phyloP scores from a whole-genome alignment of 768 basidiomycete species.

The Tylopilus plumbeoviolaceoides region DNA sequence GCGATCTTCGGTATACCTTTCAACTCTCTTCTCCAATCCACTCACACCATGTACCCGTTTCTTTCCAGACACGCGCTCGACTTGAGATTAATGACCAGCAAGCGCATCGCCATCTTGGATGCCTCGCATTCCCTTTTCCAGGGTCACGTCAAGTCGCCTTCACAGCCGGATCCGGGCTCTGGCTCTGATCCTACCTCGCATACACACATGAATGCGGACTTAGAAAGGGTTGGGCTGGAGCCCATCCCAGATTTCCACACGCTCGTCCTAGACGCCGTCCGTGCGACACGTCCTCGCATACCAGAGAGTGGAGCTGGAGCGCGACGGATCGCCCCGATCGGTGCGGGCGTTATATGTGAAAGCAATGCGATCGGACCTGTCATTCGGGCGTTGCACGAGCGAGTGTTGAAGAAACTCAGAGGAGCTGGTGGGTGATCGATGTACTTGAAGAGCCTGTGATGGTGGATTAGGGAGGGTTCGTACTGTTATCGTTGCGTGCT shows the following conservation, averaged over 20 bases:
- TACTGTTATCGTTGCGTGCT: background rate
- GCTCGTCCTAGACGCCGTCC: conserved; percentile 49
- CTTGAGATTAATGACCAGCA: conserved; percentile 66
- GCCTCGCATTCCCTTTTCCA: conserved; percentile 59
- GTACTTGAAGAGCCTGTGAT: background rate
- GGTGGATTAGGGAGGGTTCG: background rate
- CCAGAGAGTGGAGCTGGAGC: conserved; percentile 14
- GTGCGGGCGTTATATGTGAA: conserved; percentile 62
- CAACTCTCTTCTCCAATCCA: background rate
- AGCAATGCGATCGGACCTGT: conserved; percentile 43
- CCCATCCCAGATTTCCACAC: conserved; percentile 58
- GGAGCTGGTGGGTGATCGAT: conserved; percentile 12
- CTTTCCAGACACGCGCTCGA: conserved; percentile 66
- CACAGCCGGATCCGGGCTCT: background rate
- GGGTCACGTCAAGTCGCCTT: background rate
- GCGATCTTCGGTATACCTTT: conserved; percentile 52
- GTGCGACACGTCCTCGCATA: conserved; percentile 21
- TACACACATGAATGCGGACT: background rate
- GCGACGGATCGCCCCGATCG: conserved; percentile 49
- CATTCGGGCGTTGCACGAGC: conserved; percentile 47
- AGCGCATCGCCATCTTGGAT: conserved; percentile 70
- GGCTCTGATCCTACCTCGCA: background rate
- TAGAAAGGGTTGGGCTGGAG: conserved; percentile 38
- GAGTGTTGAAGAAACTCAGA: conserved; percentile 34
- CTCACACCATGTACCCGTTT: background rate